Conservation (phyloP, 352 stramenopile genomes). For the Sclerospora graminicola region DNA sequence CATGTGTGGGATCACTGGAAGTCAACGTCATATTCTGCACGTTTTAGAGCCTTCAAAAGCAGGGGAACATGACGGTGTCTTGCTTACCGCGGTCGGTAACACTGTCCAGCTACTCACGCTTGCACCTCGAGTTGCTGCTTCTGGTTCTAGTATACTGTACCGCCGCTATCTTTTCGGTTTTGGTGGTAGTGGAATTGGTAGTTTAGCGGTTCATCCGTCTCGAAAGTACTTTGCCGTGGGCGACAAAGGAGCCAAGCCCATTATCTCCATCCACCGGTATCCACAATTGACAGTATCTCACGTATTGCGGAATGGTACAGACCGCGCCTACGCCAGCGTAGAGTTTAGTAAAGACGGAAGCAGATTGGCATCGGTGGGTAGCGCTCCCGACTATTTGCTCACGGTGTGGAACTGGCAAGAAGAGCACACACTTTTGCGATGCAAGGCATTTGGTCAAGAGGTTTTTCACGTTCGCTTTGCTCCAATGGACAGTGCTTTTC, state of each 20-base stretch:
- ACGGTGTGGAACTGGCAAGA: conserved; percentile 90
- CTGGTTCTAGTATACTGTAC: conserved; percentile 17
- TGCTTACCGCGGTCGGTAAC: conserved; percentile 64
- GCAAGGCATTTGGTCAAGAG: conserved; percentile 92
- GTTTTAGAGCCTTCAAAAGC: conserved; percentile 34
- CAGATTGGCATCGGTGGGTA: conserved; percentile 85
- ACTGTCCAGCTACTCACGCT: conserved; percentile 62
- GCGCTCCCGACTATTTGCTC: conserved; percentile 83
- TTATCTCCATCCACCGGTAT: conserved; percentile 85
- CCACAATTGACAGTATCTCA: conserved; percentile 52
- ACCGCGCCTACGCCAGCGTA: conserved; percentile 69
- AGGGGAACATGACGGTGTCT: conserved; percentile 34
- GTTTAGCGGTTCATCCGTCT: conserved; percentile 62
- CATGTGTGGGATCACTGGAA: conserved; percentile 52
- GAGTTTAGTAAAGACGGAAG: conserved; percentile 71
- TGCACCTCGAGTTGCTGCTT: conserved; percentile 9
- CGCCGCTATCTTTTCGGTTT: conserved; percentile 59
- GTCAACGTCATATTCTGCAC: conserved; percentile 60
- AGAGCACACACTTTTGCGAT: conserved; percentile 85
- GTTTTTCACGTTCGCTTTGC: conserved; percentile 89
- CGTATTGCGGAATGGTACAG: conserved; percentile 77
- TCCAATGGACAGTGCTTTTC: conserved; percentile 75
- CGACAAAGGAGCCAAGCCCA: too few relatives aligned
- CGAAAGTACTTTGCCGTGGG: conserved; percentile 77
- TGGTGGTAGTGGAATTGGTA: conserved; percentile 50